Base-by-base conservation (phyloP, 2,329 filamentous ascomycete genomes). In the Talaromyces albobiverticillius region DNA sequence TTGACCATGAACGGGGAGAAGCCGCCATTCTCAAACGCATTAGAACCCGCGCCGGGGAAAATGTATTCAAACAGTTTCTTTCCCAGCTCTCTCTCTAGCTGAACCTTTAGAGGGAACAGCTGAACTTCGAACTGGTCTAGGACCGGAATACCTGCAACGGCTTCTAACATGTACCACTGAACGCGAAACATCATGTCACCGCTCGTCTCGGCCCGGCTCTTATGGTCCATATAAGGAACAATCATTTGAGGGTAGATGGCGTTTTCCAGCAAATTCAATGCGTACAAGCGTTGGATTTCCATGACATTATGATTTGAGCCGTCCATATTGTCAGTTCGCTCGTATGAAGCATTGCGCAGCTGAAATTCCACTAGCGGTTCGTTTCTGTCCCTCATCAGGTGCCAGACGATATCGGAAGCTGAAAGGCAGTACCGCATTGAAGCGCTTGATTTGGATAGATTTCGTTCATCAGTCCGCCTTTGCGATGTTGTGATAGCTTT, bases 401-500 rank as follows among this genome's bases (percentile, higher is more conserved):
- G 94, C 93, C 94, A 99, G 11, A 96, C 93, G 60, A 99, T 94
- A 67, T 99, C 93, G 40, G 88, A 87, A 2, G 91, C 91, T n/a
- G 89, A 88, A 56, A 99, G 90, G 67, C 90, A 94, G 88, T 93
- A 96, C 62, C 90, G 87, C 51, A 99, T 72, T 38, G 96, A 77
- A 5, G 91, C 91, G 56, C 84, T 92, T 54, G 86, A 87, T 59
- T 90, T 83, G 6, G 85, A 83, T 47, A 84, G 79, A 34, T 73
- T 72, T 45, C 82, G 82, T 57, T 95, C 90, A 49, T 88, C 85
- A 59, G 85, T 86, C 67, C 92, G 94, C 56, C 91, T 82, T 71
- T 99, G 94, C 4, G 93, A 95, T 2, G 91, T 95, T 1, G 94
- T 99, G 68, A 99, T 99, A 36, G 94, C 95, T 66, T 99, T 97